Evolutionary conservation across 352 stramenopile genomes (phyloP), one percentile per base, ranked within the genome.

Genomic region (Pythium myriotylum): DNA sequence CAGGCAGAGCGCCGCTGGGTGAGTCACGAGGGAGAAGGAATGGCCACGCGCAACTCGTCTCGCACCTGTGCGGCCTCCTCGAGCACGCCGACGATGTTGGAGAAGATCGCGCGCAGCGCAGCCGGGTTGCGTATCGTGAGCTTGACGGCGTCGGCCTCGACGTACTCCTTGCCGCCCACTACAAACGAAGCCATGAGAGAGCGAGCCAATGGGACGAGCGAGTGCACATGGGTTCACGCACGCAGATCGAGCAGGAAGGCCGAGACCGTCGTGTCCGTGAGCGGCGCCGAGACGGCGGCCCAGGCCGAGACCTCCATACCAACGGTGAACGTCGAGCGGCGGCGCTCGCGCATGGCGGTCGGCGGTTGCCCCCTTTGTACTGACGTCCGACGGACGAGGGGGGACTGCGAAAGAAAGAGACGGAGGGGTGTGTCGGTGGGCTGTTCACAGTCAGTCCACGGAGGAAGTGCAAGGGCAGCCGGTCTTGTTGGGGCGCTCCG

Each of bases 161-260:
- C 69, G 61, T 88, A 91, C 40, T 91, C 77, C 49, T 77, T 83
- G 0, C 79, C 81, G 19, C 81, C 79, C 55, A 88, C 81, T 91
- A 45, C 41, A 32, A 13, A 58, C 46, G 46, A 6, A 53, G 4
- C 46, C 46, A 53, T 54, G 26, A 43, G 48, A 26, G 7, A 13
- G 19, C 43, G 29, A 59, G 14, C 17, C 13, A 39, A 4, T n/a
- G 26, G 39, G 19, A 20, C 17, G 17, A 48, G 26, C 4, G 26
- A 6, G 51, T 7, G 16, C 29, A 73, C 43, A 70, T 53, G 63
- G 57, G 26, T 62, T 52, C 55, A 55, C 76, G 61, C 70, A 86
- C 76, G 49, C 50, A 86, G 57, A 65, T 83, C 74, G 32, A 59
- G 61, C 54, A 86, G 55, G 56, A 86, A 86, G 39, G 56, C 50